Evolutionary conservation across 352 stramenopile genomes (phyloP), one percentile per base, ranked within the genome.

Genomic region (Globisporangium spiculum): DNA sequence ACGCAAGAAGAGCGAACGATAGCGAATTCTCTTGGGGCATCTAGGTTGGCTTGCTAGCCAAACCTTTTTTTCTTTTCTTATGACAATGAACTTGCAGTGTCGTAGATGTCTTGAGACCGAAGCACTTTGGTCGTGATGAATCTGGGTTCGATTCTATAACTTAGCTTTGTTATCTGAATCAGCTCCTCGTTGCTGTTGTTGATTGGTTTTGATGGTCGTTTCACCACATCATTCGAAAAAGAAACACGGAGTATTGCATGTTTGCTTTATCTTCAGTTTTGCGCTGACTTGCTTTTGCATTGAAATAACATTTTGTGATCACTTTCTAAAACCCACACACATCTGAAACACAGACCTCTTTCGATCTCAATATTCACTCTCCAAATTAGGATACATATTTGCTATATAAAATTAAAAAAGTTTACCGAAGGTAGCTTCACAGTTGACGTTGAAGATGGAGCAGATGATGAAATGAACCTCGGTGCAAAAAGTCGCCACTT

Each of bases 391-490:
- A 12, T 58, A 62, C 20, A 30, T 34, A n/a, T 5, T 52, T 4
- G 4, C 30, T 32, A 32, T 63, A 54, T 54, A 36, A 54, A 54
- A 9, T 54, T 24, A 63, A 52, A 63, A 63, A 6, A 41, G 16
- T 24, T 22, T 18, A 20, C 12, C 3, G 20, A 14, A 18, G 56
- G 18, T 16, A 27, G n/a, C 12, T 59, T 12, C 12, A 59, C 1
- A 26, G 56, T n/a, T 50, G 24, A 38, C 24, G 4, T n/a, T 41
- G 10, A 55, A 46, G 59, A 26, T 38, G 58, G 12, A 3, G 16
- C 38, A 18, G 36, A 24, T 27, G 16, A 50, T 50, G 41, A 50
- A 50, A 52, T 52, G 44, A 22, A 52, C 44, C 44, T 22, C 8
- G 44, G 44, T 58, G 27, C 44, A 38, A n/a, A 55, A 46, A n/a